Conservation (phyloP, 208 protist species). For the Paratrypanosoma confusum region DNA sequence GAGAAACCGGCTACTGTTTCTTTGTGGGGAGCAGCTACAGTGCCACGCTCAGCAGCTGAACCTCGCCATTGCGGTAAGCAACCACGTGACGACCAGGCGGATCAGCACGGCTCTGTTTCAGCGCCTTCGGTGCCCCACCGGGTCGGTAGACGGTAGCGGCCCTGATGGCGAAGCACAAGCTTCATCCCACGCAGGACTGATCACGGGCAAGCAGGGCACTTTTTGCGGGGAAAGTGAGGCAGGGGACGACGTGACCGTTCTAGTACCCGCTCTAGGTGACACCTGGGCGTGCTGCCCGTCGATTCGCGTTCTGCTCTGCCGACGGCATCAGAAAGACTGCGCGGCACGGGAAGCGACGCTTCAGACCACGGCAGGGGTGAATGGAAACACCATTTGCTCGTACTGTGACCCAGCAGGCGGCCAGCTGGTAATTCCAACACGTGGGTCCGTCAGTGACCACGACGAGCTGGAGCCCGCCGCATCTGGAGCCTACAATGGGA, state of each 20-base stretch:
- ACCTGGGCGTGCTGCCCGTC: slow-evolving; percentile 40
- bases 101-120: not conserved
- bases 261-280: slow-evolving; percentile 68
- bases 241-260: slow-evolving; percentile 1
- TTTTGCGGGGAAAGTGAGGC: too few species aligned
- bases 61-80: slow-evolving; percentile 67
- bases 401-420: not conserved
- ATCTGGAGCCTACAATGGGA: too few species aligned
- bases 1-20: slow-evolving; percentile 44
- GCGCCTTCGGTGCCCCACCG: not conserved
- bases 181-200: too few species aligned
- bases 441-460: not conserved
- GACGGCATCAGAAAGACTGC: slow-evolving; percentile 27
- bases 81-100: slow-evolving; percentile 69
- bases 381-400: too few species aligned
- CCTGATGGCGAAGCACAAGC: too few species aligned
- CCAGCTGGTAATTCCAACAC: slow-evolving; percentile 2
- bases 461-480: too few species aligned
- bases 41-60: slow-evolving; percentile 20
- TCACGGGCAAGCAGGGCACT: too few species aligned
- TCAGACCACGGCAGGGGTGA: too few species aligned
- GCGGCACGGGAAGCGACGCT: too few species aligned
- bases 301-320: slow-evolving; percentile 49
- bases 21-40: slow-evolving; percentile 42
- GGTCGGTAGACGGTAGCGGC: too few species aligned